Percentiles rank a stretch among this genome's conserved stretches.
These are phyloP conservation scores for Yamadazyma songkhlaensis DNA, from an alignment of 1,139 yeast species.

Conservation along the genomic window DNA sequence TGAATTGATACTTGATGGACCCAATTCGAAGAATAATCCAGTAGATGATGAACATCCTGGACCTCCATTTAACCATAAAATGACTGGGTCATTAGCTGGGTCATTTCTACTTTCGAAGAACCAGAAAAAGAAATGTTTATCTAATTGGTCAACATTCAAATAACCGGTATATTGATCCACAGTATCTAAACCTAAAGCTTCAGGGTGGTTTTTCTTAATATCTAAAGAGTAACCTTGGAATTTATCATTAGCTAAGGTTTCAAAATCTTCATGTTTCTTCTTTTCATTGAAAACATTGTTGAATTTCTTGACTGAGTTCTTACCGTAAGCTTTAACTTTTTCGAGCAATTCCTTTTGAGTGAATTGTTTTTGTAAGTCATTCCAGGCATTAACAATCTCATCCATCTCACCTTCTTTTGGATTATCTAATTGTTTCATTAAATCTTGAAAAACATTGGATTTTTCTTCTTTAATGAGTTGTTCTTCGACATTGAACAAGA, in stretches of 20 bases:
- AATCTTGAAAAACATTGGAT: slow-evolving; percentile 3
- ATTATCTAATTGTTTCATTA: slow-evolving; percentile 3
- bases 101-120: slow-evolving; percentile 88
- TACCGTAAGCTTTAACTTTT: slow-evolving; percentile 19
- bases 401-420: slow-evolving; percentile 9
- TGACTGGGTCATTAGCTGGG: slow-evolving; percentile 79
- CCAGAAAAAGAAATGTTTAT: slow-evolving; percentile 84
- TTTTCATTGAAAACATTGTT: slow-evolving; percentile 7
- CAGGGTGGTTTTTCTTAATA: slow-evolving; percentile 41
- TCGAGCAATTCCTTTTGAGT: slow-evolving; percentile 16
- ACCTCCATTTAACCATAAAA: slow-evolving; percentile 89
- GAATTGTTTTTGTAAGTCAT: slow-evolving; percentile 19
- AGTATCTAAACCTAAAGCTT: slow-evolving; percentile 47
- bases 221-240: slow-evolving; percentile 39
- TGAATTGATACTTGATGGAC: slow-evolving; percentile 72
- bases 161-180: slow-evolving; percentile 67
- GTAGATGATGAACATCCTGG: slow-evolving; percentile 91
- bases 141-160: slow-evolving; percentile 52
- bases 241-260: slow-evolving; percentile 20
- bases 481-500: slow-evolving; percentile 5
- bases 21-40: slow-evolving; percentile 89
- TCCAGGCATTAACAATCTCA: slow-evolving; percentile 23
- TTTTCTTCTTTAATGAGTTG: not conserved
- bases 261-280: slow-evolving; percentile 14
- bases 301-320: slow-evolving; percentile 10